A percentile compares a stretch with the other conserved stretches of the same genome.
These are phyloP conservation scores for Geranomyces variabilis DNA, from an alignment of 192 early-diverging fungal species.

Conservation along the genomic window DNA sequence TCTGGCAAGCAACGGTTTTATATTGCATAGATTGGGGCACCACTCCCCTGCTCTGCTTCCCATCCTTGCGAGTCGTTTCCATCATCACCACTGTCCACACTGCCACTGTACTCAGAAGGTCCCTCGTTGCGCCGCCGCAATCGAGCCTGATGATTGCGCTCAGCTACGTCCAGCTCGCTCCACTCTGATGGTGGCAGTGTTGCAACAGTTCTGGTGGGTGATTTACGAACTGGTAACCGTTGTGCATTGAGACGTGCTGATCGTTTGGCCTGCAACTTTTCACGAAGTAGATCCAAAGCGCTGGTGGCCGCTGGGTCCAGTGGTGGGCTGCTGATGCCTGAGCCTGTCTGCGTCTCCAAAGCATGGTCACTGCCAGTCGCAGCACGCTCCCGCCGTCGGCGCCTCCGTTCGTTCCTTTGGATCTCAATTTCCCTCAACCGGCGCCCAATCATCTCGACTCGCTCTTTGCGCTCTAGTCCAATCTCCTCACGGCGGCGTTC, in stretches of 20 bases:
- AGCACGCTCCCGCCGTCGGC: constrained; percentile 18
- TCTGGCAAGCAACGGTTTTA: too few relatives aligned
- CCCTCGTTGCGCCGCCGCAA: neutral
- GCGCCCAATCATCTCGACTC: constrained; percentile 32
- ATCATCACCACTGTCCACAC: too few relatives aligned
- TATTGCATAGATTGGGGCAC: too few relatives aligned
- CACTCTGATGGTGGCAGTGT: constrained; percentile 4
- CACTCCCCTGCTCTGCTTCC: too few relatives aligned
- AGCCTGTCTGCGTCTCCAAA: neutral
- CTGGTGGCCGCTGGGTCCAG: neutral
- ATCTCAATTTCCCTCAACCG: constrained; percentile 49
- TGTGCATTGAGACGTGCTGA: constrained; percentile 19
- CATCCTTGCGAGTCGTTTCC: too few relatives aligned
- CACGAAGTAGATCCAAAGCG: constrained; percentile 18
- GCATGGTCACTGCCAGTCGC: neutral
- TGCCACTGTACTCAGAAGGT: too few relatives aligned
- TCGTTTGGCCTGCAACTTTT: constrained; percentile 40
- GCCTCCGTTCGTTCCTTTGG: constrained; percentile 40
- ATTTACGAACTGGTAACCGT: neutral
- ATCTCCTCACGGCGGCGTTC: constrained; percentile 48
- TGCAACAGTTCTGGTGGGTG: neutral
- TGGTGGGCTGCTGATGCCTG: neutral
- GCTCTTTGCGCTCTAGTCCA: constrained; percentile 25
- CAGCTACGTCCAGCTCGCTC: constrained; percentile 24
- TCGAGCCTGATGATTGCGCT: constrained; percentile 17